Base-by-base conservation (phyloP, 2,329 filamentous ascomycete species). In the Tolypocladium endophyticum region DNA sequence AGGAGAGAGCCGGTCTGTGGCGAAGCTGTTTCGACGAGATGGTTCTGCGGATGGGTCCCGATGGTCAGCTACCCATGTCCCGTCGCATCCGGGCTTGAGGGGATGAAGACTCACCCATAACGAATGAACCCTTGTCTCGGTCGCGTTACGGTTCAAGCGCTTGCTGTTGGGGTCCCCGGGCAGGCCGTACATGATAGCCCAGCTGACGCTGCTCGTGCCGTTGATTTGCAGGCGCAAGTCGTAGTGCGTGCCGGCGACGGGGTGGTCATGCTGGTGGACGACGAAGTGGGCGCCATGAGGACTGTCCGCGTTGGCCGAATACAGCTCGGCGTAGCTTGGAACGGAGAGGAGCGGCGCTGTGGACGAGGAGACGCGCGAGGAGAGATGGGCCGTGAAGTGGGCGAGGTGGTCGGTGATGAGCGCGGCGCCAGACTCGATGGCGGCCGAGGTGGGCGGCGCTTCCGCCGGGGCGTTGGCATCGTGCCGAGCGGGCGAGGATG, bases 251-350 rank as follows among this genome's bases (percentile, higher is more conserved):
- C 87, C 86, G 12, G 87, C 85, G 52, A 88, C 70, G 1, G 87
- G 87, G 68, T 90, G 87, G 67, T 89, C 86, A 68, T 90, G 87
- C 67, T 90, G 87, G 69, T 90, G 86, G 43, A 90, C 79, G 57
- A 90, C 82, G 67, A 89, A 90, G 69, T 87, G 84, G 11, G 77
- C 73, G 23, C 78, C 78, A 20, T 59, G 52, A 4, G 61, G 47
- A 53, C 60, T 72, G 23, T 69, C 71, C 1, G 64, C 65, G 55
- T 71, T 71, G n/a, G 58, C 56, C 5, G 65, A 62, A 59, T 78
- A 81, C 9, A 80, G 71, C 11, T 65, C 61, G 4, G 66, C 62
- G 64, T 77, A 79, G 3, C 58, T 59, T 1, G 65, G 30, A 25
- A 78, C 65, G 20, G 75, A 60, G 4, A 79, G 67, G 54, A 63